A percentile compares a stretch with the other conserved stretches of the same genome.
Conservation (phyloP, 1,284 basidiomycete genomes). For the Ceratorhiza oryzae-sativae region DNA sequence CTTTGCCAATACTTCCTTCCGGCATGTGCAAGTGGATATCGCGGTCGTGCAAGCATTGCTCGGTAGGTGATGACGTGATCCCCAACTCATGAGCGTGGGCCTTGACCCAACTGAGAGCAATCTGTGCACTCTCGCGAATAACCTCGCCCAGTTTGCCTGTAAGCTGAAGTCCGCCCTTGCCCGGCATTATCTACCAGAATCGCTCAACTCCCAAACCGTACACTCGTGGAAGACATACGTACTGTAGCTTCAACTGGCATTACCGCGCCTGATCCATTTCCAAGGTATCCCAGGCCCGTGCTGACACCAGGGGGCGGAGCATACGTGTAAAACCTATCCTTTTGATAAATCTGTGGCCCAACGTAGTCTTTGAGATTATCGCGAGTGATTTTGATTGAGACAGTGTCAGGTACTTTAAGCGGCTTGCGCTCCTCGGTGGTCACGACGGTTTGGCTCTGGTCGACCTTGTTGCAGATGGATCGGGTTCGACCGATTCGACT, state of each 20-base stretch:
- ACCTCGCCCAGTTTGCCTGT: constrained; percentile 99
- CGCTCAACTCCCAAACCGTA: constrained; percentile 31
- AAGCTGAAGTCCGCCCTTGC: constrained; percentile 86
- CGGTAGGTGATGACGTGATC: constrained; percentile 73
- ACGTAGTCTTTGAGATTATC: constrained; percentile 96
- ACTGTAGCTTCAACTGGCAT: constrained; percentile 97
- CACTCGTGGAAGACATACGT: constrained; percentile 48
- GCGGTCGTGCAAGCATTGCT: constrained; percentile 81
- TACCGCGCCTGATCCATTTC: constrained; percentile 94
- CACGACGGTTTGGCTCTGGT: constrained; percentile 58
- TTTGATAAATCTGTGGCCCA: constrained; percentile 94
- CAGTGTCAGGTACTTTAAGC: constrained; percentile 78
- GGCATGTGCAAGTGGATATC: constrained; percentile 97
- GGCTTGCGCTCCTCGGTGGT: constrained; percentile 85
- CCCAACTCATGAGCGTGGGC: constrained; percentile 88
- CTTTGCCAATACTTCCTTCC: constrained; percentile 96
- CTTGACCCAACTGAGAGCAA: constrained; percentile 93
- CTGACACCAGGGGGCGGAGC: constrained; percentile 91
- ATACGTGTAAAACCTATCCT: constrained; percentile 87
- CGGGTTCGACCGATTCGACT: constrained; percentile 39
- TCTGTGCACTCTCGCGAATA: constrained; percentile 94
- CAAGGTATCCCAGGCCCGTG: constrained; percentile 93
- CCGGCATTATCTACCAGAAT: constrained; percentile 80
- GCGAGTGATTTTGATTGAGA: constrained; percentile 82
- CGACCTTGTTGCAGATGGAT: constrained; percentile 16